Percentiles rank a stretch among this genome's conserved stretches.
Evolutionary conservation across 495 filamentous ascomycete genomes (phyloP).

Genomic region (Gamarada debralockiae): DNA sequence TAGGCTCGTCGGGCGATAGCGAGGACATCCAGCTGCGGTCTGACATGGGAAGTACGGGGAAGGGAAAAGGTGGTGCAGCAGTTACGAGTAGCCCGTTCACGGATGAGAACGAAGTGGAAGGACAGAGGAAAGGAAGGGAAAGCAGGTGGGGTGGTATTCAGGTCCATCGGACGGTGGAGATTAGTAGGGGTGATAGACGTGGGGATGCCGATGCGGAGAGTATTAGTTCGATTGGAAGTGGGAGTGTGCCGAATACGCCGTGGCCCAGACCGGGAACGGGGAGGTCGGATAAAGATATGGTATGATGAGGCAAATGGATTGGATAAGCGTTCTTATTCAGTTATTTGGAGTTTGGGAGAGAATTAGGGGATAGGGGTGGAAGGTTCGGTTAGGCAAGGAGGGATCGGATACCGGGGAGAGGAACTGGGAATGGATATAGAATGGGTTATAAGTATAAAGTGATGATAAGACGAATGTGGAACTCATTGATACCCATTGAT

Average conservation of each 20-base stretch:
- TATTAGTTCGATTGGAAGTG: not conserved
- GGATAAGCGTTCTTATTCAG: not conserved
- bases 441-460: not conserved
- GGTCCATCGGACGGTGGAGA: slow-evolving; percentile 3
- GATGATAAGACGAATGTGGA: no score
- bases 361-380: not conserved
- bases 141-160: slow-evolving; percentile 1
- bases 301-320: not conserved
- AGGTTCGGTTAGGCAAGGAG: no score
- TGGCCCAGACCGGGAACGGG: not conserved
- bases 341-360: not conserved
- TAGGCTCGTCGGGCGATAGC: no score
- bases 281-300: not conserved
- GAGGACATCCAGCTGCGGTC: not conserved
- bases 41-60: not conserved
- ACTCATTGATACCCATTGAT: no score
- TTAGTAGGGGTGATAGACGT: not conserved
- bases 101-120: not conserved
- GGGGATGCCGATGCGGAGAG: not conserved
- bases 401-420: not conserved
- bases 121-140: not conserved
- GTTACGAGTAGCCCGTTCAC: not conserved
- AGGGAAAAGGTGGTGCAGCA: not conserved
- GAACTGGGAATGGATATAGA: not conserved
- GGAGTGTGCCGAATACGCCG: not conserved